phyloP scores from a whole-genome alignment of 2,329 filamentous ascomycete genomes.

The Aspergillus uvarum region DNA sequence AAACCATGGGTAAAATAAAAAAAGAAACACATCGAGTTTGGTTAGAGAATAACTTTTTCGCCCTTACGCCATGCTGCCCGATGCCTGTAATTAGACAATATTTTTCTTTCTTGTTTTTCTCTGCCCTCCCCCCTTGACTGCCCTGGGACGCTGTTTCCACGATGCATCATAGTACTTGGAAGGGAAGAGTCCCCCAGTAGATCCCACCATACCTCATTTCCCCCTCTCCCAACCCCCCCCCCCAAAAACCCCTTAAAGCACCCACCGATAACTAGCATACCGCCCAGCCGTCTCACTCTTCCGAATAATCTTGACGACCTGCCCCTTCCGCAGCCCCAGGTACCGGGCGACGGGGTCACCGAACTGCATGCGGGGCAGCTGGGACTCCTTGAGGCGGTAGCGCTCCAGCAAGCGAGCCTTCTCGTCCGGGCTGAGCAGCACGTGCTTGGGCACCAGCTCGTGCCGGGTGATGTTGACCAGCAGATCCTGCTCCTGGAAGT shows the following conservation, averaged over 20 bases:
- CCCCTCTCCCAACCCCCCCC: background rate
- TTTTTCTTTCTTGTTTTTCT: slow-evolving; percentile 25
- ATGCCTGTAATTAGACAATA: slow-evolving; percentile 31
- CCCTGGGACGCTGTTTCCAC: background rate
- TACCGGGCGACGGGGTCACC: slow-evolving; percentile 93
- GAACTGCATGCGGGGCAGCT: slow-evolving; percentile 86
- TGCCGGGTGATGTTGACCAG: slow-evolving; percentile 98
- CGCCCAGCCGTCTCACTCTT: slow-evolving; percentile 92
- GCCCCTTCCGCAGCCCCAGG: slow-evolving; percentile 81
- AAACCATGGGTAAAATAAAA: background rate
- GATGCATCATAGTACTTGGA: background rate
- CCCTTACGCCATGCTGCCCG: slow-evolving; percentile 43
- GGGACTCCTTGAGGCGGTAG: slow-evolving; percentile 95
- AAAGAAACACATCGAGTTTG: background rate
- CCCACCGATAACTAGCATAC: slow-evolving; percentile 90
- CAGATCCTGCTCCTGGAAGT: slow-evolving; percentile 92
- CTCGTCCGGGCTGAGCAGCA: slow-evolving; percentile 85
- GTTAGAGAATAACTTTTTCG: slow-evolving; percentile 24
- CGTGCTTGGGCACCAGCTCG: slow-evolving; percentile 91
- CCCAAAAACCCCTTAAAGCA: slow-evolving; percentile 37
- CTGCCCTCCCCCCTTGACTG: slow-evolving; percentile 11
- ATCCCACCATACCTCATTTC: background rate
- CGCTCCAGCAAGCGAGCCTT: slow-evolving; percentile 81
- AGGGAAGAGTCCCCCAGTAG: background rate
- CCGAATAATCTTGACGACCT: slow-evolving; percentile 98